Percentiles rank a stretch among this genome's conserved stretches.
Conservation (phyloP, 192 early-diverging fungal species). For the Entomortierella parvispora region DNA sequence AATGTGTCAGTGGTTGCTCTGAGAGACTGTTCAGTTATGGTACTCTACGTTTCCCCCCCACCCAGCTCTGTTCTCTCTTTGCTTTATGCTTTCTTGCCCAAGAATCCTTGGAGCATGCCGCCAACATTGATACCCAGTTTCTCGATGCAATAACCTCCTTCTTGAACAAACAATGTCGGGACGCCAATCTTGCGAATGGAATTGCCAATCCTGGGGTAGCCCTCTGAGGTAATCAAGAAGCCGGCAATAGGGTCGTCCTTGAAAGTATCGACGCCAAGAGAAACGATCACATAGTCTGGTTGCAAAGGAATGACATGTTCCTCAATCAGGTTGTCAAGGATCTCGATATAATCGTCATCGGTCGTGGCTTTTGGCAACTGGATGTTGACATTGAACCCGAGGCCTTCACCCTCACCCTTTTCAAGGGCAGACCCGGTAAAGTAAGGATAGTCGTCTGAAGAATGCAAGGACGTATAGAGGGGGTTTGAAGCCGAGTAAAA, state of each 20-base stretch:
- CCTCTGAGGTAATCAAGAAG: constrained; percentile 49
- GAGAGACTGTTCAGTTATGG: too few relatives aligned
- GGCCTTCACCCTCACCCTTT: constrained; percentile 65
- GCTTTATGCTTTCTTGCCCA: constrained; percentile 26
- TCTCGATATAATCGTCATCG: constrained; percentile 65
- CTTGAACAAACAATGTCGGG: constrained; percentile 64
- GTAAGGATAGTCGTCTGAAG: constrained; percentile 68
- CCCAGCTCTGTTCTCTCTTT: too few relatives aligned
- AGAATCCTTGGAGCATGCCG: constrained; percentile 57
- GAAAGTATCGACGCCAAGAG: constrained; percentile 75
- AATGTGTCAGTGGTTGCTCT: too few relatives aligned
- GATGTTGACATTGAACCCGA: constrained; percentile 76
- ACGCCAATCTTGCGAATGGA: constrained; percentile 43
- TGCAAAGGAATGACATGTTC: constrained; percentile 56
- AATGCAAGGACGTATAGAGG: constrained; percentile 73
- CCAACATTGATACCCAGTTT: constrained; percentile 58
- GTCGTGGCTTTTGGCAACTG: constrained; percentile 64
- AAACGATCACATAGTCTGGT: constrained; percentile 68
- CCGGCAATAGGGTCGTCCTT: constrained; percentile 62
- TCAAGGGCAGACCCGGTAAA: constrained; percentile 68
- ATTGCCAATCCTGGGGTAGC: constrained; percentile 55
- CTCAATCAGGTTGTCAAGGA: constrained; percentile 54
- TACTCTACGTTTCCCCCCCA: too few relatives aligned
- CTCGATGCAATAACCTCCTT: constrained; percentile 65
- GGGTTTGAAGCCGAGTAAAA: constrained; percentile 66